Percentiles rank a stretch among this genome's conserved stretches.
Evolutionary conservation across 2,329 filamentous ascomycete species (phyloP).

Genomic region (Epicoccum sorghinum): DNA sequence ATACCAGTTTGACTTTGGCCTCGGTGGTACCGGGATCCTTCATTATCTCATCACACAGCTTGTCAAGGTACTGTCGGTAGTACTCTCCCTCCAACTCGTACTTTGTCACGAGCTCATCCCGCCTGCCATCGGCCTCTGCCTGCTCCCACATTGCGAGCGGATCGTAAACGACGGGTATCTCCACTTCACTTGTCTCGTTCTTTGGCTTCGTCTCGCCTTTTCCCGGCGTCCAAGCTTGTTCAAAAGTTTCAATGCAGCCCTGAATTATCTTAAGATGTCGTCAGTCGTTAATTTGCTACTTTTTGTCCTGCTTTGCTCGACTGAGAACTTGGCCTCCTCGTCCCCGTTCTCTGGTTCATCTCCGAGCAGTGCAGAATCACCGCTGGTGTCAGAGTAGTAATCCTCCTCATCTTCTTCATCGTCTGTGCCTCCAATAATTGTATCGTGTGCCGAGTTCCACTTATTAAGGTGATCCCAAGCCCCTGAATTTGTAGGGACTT

Average conservation of each 20-base stretch:
- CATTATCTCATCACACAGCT: slow-evolving; percentile 25
- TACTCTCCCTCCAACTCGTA: slow-evolving; percentile 23
- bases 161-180: slow-evolving; percentile 20
- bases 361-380: not conserved
- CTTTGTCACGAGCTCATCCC: slow-evolving; percentile 17
- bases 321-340: not conserved
- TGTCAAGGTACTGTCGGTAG: slow-evolving; percentile 25
- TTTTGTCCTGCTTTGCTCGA: not conserved
- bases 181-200: not conserved
- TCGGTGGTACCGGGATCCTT: slow-evolving; percentile 57
- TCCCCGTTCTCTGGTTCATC: slow-evolving; percentile 3
- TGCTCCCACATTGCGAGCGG: slow-evolving; percentile 27
- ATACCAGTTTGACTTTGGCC: slow-evolving; percentile 27
- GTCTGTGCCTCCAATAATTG: slow-evolving; percentile 8
- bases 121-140: slow-evolving; percentile 22
- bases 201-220: slow-evolving; percentile 13
- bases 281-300: slow-evolving; percentile 18
- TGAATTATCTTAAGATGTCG: slow-evolving; percentile 33
- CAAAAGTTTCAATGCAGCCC: slow-evolving; percentile 29
- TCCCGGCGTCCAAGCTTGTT: slow-evolving; percentile 27
- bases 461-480: slow-evolving; percentile 4
- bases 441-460: not conserved
- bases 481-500: not conserved
- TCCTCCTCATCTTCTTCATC: slow-evolving; percentile 19
- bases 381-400: slow-evolving; percentile 18